Evolutionary conservation across 129 eudicot species (phyloP), one percentile per base, ranked within the genome.

Genomic region (Apium graveolens): DNA sequence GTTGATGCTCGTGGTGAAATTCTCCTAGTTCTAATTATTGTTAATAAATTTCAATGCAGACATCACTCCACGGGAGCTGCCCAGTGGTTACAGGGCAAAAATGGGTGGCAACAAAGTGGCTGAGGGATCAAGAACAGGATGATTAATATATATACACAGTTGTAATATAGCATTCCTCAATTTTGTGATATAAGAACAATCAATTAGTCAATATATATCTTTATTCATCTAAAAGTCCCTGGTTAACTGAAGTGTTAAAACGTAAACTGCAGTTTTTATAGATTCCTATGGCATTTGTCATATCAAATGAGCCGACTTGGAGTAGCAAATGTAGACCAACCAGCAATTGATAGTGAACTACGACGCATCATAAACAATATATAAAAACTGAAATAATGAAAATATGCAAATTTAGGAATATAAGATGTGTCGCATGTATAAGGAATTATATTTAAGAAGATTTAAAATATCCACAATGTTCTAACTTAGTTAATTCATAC

Each of bases 71-170:
- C 76, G 99, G 99, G 72, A 90, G 99, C 81, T 95, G 99, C 77
- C 90, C 96, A 35, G 99, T 95, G 17, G 80, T 90, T 37, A 88
- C 80, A 87, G 99, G 99, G 81, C 85, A 92, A 77, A 95, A 95
- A 86, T 95, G 99, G 99, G 99, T 95, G 46, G 97, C 99, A 63
- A 95, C 99, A 18, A 95, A 95, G 88, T 95, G 99, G 98, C 86
- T 93, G 76, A 86, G 99, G 79, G 88, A 90, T 85, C 86, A 91
- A 83, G 94, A 75, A 63, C 89, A 88, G 78, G 89, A 81, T 29
- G 89, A 85, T 68, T 84, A 69, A 76, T 70, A 34, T 37, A 37
- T 0, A 35, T 35, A 70, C n/a, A 12, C 27, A 70, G 45, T 18
- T 32, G 74, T 69, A 70, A 16, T 11, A 66, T 66, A 70, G 74